Evolutionary conservation across 2,329 filamentous ascomycete species (phyloP).

Genomic region (Didymella arachidicola): DNA sequence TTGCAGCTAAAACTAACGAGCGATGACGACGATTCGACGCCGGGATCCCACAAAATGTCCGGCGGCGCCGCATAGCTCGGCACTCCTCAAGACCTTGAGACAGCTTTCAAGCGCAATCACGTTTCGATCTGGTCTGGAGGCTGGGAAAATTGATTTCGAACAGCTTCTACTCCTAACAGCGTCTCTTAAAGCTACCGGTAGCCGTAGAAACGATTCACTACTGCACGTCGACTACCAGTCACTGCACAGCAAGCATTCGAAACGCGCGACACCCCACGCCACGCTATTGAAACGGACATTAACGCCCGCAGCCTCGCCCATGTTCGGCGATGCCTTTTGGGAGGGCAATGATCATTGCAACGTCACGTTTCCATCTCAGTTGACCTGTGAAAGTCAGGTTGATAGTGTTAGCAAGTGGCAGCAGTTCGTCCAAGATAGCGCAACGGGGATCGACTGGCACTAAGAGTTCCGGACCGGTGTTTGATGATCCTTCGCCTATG

Average conservation of each 20-base stretch:
- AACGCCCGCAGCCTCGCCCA: conserved; percentile 5
- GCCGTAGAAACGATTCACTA: conserved; percentile 1
- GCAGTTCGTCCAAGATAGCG: neutral
- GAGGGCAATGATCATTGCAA: neutral
- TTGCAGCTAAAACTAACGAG: conserved; percentile 12
- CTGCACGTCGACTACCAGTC: conserved; percentile 4
- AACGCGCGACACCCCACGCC: conserved; percentile 10
- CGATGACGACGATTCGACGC: conserved; percentile 19
- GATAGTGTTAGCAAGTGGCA: neutral
- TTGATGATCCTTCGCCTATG: conserved; percentile 14
- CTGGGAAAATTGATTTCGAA: neutral
- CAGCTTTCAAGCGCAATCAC: conserved; percentile 2
- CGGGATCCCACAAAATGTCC: conserved; percentile 7
- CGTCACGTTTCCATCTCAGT: conserved; percentile 13
- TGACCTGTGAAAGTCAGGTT: neutral
- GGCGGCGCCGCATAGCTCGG: conserved; percentile 15
- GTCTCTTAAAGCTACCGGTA: conserved; percentile 3
- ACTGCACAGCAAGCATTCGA: conserved; percentile 5
- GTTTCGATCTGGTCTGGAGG: conserved; percentile 4
- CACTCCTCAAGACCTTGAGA: conserved; percentile 9
- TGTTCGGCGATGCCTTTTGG: neutral
- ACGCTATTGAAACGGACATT: conserved; percentile 6
- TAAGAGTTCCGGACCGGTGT: conserved; percentile 7
- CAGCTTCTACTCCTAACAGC: neutral
- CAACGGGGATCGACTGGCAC: conserved; percentile 4